Evolutionary conservation across 495 filamentous ascomycete species (phyloP), one percentile per base, ranked within the genome.

Genomic region (Acidomyces sp.): DNA sequence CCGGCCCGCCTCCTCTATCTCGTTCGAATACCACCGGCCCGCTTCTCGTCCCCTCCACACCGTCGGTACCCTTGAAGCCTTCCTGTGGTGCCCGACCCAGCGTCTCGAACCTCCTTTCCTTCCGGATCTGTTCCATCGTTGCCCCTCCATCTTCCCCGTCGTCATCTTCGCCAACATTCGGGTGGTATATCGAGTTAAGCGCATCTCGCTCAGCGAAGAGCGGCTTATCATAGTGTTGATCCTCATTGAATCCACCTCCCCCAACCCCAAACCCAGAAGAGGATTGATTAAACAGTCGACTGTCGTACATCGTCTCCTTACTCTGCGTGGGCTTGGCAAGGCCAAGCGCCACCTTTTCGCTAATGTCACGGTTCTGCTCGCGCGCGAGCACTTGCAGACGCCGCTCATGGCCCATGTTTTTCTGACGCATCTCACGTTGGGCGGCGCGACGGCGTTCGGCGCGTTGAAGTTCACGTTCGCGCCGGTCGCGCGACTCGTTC

Each of bases 21-120:
- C 90, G 93, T 64, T 96, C 90, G 56, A 99, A 99, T 56, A 93
- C 84, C n/a, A 99, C 90, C 2, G 92, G 90, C 16, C 90, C 90
- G 85, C 80, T 44, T 83, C 78, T 69, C 46, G 80, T 76, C n/a
- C n/a, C n/a, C 73, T 94, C 88, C n/a, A 75, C 78, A 55, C 92
- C 82, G 22, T 73, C 80, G 13, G 82, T 75, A 13, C 90, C 90
- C 61, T 82, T 86, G 61, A 96, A 96, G 4, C 77, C 77, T 46
- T 79, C 74, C 51, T 83, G 88, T 7, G 48, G 48, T 10, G 85
- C 85, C 55, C 73, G 74, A n/a, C 86, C 86, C 31, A 95, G 63
- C 10, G 81, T 81, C 55, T 94, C 86, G 44, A 93, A 95, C 21
- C 85, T 66, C 48, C 70, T 80, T 16, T 72, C 74, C 66, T 84